Conservation (phyloP, 2,329 filamentous ascomycete species). For the Achaetomium macrosporum region DNA sequence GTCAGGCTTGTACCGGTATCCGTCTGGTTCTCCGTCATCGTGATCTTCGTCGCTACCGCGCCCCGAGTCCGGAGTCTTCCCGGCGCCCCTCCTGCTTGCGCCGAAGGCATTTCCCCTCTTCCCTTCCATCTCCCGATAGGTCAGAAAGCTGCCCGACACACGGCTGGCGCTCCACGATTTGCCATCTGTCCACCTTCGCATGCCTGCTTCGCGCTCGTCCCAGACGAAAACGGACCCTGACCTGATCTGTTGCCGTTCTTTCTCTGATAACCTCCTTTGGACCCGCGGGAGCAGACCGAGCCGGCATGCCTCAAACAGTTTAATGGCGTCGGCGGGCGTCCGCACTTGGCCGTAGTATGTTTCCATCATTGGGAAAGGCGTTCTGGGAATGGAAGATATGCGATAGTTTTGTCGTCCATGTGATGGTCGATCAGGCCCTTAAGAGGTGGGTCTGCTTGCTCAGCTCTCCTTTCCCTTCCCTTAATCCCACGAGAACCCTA, state of each 20-base stretch:
- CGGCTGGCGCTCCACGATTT: slow-evolving; percentile 99
- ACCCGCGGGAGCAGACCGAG: slow-evolving; percentile 85
- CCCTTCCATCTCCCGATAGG: slow-evolving; percentile 98
- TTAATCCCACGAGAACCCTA: not conserved
- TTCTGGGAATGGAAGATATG: not conserved
- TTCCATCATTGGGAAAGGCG: slow-evolving; percentile 60
- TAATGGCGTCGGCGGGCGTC: slow-evolving; percentile 94
- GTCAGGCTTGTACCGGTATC: slow-evolving; percentile 91
- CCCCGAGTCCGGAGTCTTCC: slow-evolving; percentile 78
- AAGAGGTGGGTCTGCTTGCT: not conserved
- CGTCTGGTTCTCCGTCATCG: slow-evolving; percentile 78
- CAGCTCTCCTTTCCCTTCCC: slow-evolving; percentile 1
- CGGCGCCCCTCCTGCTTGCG: slow-evolving; percentile 49
- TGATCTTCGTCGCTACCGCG: slow-evolving; percentile 80
- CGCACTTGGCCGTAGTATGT: slow-evolving; percentile 94
- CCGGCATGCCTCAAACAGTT: slow-evolving; percentile 95
- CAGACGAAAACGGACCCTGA: slow-evolving; percentile 99
- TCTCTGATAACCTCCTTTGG: slow-evolving; percentile 88
- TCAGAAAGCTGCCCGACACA: slow-evolving; percentile 94
- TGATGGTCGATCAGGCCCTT: not conserved
- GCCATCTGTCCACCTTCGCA: slow-evolving; percentile 97
- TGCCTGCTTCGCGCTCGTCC: slow-evolving; percentile 97
- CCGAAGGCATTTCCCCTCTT: slow-evolving; percentile 80
- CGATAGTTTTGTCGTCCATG: not conserved
- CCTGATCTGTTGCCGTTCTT: slow-evolving; percentile 91